A percentile compares a stretch with the other conserved stretches of the same genome.
Evolutionary conservation across 2,329 filamentous ascomycete genomes (phyloP).

Genomic region (Ophiocordyceps camponoti-saundersi): DNA sequence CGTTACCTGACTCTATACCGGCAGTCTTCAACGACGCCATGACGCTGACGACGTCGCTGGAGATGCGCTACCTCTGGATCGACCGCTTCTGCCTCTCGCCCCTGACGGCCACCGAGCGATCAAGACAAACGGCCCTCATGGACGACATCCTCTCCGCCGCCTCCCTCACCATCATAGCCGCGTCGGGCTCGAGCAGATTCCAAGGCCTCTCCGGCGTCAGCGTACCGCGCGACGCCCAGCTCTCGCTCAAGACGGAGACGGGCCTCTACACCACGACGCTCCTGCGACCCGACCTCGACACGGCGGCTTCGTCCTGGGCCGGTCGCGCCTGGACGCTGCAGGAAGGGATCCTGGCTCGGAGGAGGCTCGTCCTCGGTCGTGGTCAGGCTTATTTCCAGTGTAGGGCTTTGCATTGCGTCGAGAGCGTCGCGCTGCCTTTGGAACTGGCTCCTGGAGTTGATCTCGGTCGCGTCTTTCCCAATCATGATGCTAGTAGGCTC

Average conservation of each 20-base stretch:
- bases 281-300: constrained; percentile 16
- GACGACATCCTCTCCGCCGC: constrained; percentile 17
- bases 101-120: constrained; percentile 9
- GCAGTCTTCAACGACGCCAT: constrained; percentile 17
- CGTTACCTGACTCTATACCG: constrained; percentile 11
- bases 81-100: constrained; percentile 18
- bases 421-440: constrained; percentile 16
- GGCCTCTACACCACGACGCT: constrained; percentile 19
- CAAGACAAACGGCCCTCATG: constrained; percentile 13
- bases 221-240: constrained; percentile 15
- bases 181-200: constrained; percentile 12
- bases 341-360: constrained; percentile 17
- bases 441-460: constrained; percentile 13
- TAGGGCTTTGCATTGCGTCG: constrained; percentile 18
- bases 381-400: constrained; percentile 22
- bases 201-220: constrained; percentile 18
- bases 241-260: constrained; percentile 15
- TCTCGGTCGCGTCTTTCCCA: constrained; percentile 15
- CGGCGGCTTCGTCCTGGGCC: constrained; percentile 17
- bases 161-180: constrained; percentile 16
- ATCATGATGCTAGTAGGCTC: constrained; percentile 9
- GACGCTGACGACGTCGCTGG: constrained; percentile 12
- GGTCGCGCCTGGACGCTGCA: constrained; percentile 19
- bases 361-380: constrained; percentile 18
- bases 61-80: constrained; percentile 20